Evolutionary conservation across 805 yeast genomes (phyloP), one percentile per base, ranked within the genome.

Genomic region (Jamesozyma hellenica): DNA sequence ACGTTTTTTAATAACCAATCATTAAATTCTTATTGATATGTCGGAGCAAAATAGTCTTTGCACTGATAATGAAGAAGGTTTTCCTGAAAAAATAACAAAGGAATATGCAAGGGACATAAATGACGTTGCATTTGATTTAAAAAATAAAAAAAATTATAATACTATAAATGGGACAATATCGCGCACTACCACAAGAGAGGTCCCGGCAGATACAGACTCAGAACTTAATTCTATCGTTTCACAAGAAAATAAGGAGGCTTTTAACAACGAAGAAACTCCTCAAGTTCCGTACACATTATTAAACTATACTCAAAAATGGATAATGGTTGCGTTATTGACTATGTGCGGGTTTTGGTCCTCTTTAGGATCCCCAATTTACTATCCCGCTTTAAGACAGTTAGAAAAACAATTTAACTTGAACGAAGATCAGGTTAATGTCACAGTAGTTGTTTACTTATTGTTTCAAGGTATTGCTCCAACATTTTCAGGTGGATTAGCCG

Each of bases 391-490:
- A 19, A 74, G 78, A 2, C 67, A 70, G 19, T 59, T 86, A 17
- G 74, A 76, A 33, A 48, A 58, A 2, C 60, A 74, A 28, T 82
- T 86, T 50, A 38, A 67, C 36, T 70, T 79, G 4, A 56, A 75
- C 12, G 75, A 74, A 33, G 77, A 75, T 33, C 55, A 68, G 42
- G 73, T 79, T 40, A 80, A 84, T 52, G 53, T 81, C 15, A 75
- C 92, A 0, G 81, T 86, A 27, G 87, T 85, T 2, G 77, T 83
- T 0, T 86, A 84, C 48, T 65, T 82, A 34, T 54, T 82, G 5
- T 70, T 80, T 41, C 95, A 85, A 60, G 94, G 92, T 3, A 45
- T 82, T 1, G 65, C 82, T 0, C 95, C 95, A 0, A 70, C 82
- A 0, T 56, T 83, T 16, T 67, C 79, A 44, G 80, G 85, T 1